Percentiles rank a stretch among this genome's conserved stretches.
Conservation (phyloP, 2,329 filamentous ascomycete species). For the Fusarium graminum region DNA sequence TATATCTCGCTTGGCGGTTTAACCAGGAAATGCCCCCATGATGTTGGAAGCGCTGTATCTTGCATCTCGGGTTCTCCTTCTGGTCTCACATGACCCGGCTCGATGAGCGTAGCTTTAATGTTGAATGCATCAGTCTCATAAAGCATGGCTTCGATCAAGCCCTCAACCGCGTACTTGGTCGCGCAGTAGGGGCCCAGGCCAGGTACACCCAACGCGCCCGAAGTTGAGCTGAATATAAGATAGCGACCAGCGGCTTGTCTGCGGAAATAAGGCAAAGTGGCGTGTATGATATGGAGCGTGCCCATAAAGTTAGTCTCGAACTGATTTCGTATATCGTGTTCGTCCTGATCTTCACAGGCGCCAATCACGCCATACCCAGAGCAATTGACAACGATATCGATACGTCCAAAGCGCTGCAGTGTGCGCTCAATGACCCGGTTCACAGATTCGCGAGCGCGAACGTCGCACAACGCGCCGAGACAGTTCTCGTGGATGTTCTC, state of each 20-base stretch:
- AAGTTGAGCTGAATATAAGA: slow-evolving; percentile 93
- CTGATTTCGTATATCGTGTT: slow-evolving; percentile 93
- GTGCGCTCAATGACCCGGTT: slow-evolving; percentile 76
- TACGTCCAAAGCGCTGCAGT: slow-evolving; percentile 79
- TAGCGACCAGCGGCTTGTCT: slow-evolving; percentile 82
- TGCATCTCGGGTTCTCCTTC: slow-evolving; percentile 82
- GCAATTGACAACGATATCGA: slow-evolving; percentile 94
- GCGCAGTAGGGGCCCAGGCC: slow-evolving; percentile 95
- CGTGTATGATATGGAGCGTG: slow-evolving; percentile 91
- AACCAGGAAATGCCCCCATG: slow-evolving; percentile 93
- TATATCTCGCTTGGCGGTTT: slow-evolving; percentile 89
- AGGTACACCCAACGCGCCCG: slow-evolving; percentile 91
- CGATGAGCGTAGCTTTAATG: slow-evolving; percentile 92
- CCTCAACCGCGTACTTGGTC: slow-evolving; percentile 97
- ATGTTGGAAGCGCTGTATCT: slow-evolving; percentile 70
- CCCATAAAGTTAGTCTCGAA: slow-evolving; percentile 99
- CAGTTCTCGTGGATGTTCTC: slow-evolving; percentile 78
- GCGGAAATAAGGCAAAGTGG: slow-evolving; percentile 88
- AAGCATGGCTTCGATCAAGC: slow-evolving; percentile 94
- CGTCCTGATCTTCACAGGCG: slow-evolving; percentile 95
- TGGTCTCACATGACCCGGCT: slow-evolving; percentile 87
- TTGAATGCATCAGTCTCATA: slow-evolving; percentile 94
- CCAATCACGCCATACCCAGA: slow-evolving; percentile 96
- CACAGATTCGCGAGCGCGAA: slow-evolving; percentile 85
- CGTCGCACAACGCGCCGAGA: slow-evolving; percentile 88